Base-by-base conservation (phyloP, 2,329 filamentous ascomycete genomes). In the Zasmidium angulare region DNA sequence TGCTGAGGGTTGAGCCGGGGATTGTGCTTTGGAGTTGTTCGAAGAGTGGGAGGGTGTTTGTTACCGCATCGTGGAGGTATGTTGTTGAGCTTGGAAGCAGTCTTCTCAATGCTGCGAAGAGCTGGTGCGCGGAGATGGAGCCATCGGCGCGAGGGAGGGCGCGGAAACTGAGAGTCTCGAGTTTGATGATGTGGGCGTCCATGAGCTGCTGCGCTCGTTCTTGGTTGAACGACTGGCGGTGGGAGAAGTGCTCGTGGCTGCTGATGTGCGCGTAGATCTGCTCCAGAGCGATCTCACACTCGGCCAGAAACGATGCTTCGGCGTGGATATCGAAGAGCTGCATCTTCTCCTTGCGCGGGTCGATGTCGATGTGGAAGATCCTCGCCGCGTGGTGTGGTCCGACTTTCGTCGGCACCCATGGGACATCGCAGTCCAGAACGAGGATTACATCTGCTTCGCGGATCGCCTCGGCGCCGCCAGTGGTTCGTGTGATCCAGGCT, bases 371-470 rank as follows among this genome's bases (percentile, higher is more conserved):
- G 62, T 88, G 86, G 59, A 82, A 81, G 59, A 88, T 82, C 56
- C 78, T 82, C 1, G 84, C 81, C 1, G 76, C 73, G 0, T 77
- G 71, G 2, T 76, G 79, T 0, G 85, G 85, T 24, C 80, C 79
- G 72, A 81, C 84, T 59, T 85, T 84, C 0, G 90, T 93, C 21
- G 88, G 86, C 58, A 96, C 90, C 90, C 91, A 96, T 0, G 92
- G 91, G 0, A 96, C 90, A 69, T 96, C 91, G 63, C 90, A 93
- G 73, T 96, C 89, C 19, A 95, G 71, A 2, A 96, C 87, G 0
- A 96, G 66, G 61, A 96, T 93, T 3, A 90, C 84, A 72, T 96
- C 92, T 0, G 92, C 90, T 0, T 84, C 84, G 56, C 81, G 82
- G 69, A 96, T 88, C 23, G 82, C 80, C 1, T 88, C 83, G 50